Evolutionary conservation across 192 early-diverging fungal species (phyloP), one percentile per base, ranked within the genome.

Genomic region (Neocallimastix lanati): DNA sequence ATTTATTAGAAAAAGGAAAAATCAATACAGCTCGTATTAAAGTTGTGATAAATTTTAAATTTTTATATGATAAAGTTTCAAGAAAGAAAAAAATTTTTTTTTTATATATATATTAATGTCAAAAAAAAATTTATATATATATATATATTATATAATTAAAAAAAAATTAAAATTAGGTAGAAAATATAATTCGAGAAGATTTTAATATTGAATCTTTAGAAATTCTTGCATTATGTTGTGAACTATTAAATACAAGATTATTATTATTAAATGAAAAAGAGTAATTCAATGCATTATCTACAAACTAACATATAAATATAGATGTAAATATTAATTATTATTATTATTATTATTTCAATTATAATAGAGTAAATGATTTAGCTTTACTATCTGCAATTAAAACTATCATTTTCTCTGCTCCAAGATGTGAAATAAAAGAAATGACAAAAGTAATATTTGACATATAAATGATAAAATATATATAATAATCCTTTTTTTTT

Each of bases 111-210:
- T n/a, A n/a, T n/a, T n/a, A n/a, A n/a, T n/a, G n/a, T n/a, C n/a
- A n/a, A n/a, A n/a, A n/a, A n/a, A n/a, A n/a, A n/a, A n/a, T n/a
- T n/a, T n/a, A n/a, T n/a, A n/a, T n/a, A n/a, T n/a, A n/a, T n/a
- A n/a, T n/a, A n/a, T n/a, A n/a, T n/a, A n/a, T n/a, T n/a, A n/a
- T n/a, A n/a, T n/a, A n/a, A n/a, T n/a, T n/a, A n/a, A n/a, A n/a
- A n/a, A n/a, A n/a, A n/a, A n/a, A n/a, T n/a, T n/a, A n/a, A 50
- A 21, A 50, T 21, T 35, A 82, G 83, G 86, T 90, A 5, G 96
- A 99, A 80, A 88, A 92, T 82, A 94, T 99, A 76, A 99, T 99
- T 79, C 91, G 97, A 27, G 96, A 98, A 78, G 97, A 99, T 86
- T 92, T 93, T 77, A 87, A 88, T 78, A 88, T 92, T n/a, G 97